phyloP scores from a whole-genome alignment of 495 filamentous ascomycete genomes.

The Cercophora newfieldiana region DNA sequence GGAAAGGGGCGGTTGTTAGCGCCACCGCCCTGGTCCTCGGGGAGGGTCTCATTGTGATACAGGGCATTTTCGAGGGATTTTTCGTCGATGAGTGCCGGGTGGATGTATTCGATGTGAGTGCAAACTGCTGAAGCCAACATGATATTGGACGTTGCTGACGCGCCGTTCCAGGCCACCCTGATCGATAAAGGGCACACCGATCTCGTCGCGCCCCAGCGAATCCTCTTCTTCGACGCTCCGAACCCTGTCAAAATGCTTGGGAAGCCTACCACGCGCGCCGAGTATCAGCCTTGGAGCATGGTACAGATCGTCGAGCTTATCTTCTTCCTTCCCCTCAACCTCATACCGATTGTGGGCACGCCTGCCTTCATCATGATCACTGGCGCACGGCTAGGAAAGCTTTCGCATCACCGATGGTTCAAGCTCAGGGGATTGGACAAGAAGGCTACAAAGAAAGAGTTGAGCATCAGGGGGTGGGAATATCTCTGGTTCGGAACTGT shows the following conservation, averaged over 20 bases:
- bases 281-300: slow-evolving; percentile 67
- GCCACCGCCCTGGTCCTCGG: slow-evolving; percentile 77
- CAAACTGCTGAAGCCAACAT: slow-evolving; percentile 29
- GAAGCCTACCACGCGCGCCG: slow-evolving; percentile 65
- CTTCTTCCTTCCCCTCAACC: slow-evolving; percentile 79
- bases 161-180: slow-evolving; percentile 41
- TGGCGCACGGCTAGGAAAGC: slow-evolving; percentile 56
- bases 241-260: slow-evolving; percentile 72
- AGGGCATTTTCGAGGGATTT: slow-evolving; percentile 74
- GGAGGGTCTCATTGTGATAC: slow-evolving; percentile 79
- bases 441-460: slow-evolving; percentile 61
- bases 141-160: background rate
- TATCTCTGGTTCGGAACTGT: slow-evolving; percentile 59
- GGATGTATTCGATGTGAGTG: slow-evolving; percentile 86
- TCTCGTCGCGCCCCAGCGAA: slow-evolving; percentile 69
- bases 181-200: slow-evolving; percentile 51
- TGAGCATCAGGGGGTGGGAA: slow-evolving; percentile 68
- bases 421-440: slow-evolving; percentile 71
- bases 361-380: slow-evolving; percentile 74
- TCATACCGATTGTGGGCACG: slow-evolving; percentile 83
- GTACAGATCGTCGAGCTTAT: slow-evolving; percentile 78
- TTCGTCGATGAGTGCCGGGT: slow-evolving; percentile 79
- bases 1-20: slow-evolving; percentile 70
- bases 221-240: slow-evolving; percentile 61
- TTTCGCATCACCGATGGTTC: slow-evolving; percentile 72